Base-by-base conservation (phyloP, 257 asterid species). In the Oldenlandia corymbosa region DNA sequence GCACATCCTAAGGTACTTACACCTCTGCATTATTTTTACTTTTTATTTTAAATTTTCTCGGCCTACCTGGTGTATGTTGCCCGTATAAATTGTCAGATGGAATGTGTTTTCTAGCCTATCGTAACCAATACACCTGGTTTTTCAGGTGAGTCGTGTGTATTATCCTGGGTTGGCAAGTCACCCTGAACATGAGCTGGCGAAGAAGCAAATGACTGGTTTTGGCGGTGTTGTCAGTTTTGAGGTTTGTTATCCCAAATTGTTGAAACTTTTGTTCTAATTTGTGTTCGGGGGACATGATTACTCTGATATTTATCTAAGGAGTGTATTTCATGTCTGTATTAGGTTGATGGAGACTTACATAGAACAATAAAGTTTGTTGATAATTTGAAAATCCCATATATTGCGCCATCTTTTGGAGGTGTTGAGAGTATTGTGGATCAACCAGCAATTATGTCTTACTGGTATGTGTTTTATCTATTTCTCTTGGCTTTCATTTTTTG, bases 1-100 rank as follows among this genome's bases (percentile, higher is more conserved):
- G 97, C 96, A 67, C 97, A 90, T 90, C 96, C 97, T 60, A 93
- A 85, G 97, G 99, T 93, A n/a, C n/a, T n/a, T n/a, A n/a, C n/a
- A n/a, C n/a, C n/a, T n/a, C n/a, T n/a, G n/a, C n/a, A n/a, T n/a
- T n/a, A n/a, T n/a, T n/a, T n/a, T n/a, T n/a, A n/a, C n/a, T n/a
- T n/a, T n/a, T n/a, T n/a, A n/a, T n/a, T n/a, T n/a, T n/a, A n/a
- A n/a, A n/a, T n/a, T n/a, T n/a, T n/a, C n/a, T n/a, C n/a, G n/a
- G n/a, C n/a, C n/a, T n/a, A n/a, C n/a, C n/a, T n/a, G n/a, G n/a
- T n/a, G n/a, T n/a, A n/a, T n/a, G n/a, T n/a, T n/a, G n/a, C n/a
- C n/a, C n/a, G n/a, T 21, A 17, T 62, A 46, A 12, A 63, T 20
- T 14, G 36, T 41, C 42, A n/a, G 5, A 9, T 31, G 45, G 4